phyloP scores from a whole-genome alignment of 148 eudicot genomes.

The Persicaria maculosa region DNA sequence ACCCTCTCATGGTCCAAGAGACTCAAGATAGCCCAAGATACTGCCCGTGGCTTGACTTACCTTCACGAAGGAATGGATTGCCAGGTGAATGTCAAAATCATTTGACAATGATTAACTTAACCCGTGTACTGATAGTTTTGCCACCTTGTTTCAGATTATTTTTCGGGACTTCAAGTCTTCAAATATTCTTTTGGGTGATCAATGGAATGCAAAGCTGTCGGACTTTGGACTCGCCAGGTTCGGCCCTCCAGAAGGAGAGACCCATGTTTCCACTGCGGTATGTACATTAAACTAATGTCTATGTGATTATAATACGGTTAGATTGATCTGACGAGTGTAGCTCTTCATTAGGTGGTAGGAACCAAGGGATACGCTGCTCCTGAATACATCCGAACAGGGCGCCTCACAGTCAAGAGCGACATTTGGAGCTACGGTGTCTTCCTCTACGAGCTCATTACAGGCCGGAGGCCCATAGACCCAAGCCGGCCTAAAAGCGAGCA shows the following conservation, averaged over 20 bases:
- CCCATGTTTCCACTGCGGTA: conserved; percentile 95
- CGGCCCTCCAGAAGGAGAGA: conserved; percentile 75
- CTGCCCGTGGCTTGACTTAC: conserved; percentile 87
- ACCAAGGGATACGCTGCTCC: conserved; percentile 97
- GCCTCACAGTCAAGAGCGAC: conserved; percentile 78
- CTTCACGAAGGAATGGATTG: conserved; percentile 94
- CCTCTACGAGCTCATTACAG: conserved; percentile 89
- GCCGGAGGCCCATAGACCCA: conserved; percentile 73
- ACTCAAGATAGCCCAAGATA: conserved; percentile 76
- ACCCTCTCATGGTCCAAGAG: conserved; percentile 82
- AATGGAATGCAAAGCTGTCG: conserved; percentile 86
- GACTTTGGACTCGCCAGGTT: conserved; percentile 90
- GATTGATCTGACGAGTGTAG: not conserved
- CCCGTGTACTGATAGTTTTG: not conserved
- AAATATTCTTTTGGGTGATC: conserved; percentile 76
- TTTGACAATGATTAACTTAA: not conserved
- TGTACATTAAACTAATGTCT: conserved; percentile 14
- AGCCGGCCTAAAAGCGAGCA: conserved; percentile 83
- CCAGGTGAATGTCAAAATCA: conserved; percentile 37
- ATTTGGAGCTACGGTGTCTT: conserved; percentile 94
- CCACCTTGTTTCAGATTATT: conserved; percentile 42
- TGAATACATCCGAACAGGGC: conserved; percentile 85
- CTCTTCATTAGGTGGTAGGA: conserved; percentile 68
- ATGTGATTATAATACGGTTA: not conserved
- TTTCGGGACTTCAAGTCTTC: conserved; percentile 89